Evolutionary conservation across 768 basidiomycete species (phyloP), one percentile per base, ranked within the genome.

Genomic region (Collybiopsis confluens): DNA sequence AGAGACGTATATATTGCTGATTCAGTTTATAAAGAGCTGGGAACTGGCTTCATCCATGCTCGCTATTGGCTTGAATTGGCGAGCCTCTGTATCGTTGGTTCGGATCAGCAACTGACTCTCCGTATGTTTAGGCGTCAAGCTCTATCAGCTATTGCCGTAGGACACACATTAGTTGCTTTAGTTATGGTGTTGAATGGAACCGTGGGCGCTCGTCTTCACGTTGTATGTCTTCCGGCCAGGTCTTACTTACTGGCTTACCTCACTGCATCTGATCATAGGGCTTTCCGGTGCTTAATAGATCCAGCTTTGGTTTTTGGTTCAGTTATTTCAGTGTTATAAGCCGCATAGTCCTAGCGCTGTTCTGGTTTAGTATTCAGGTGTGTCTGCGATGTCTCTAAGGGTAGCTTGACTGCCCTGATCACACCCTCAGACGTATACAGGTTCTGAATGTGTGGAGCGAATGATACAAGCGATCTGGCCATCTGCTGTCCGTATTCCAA

Each of bases 401-500:
- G n/a, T n/a, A n/a, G n/a, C n/a, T n/a, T n/a, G n/a, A n/a, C n/a
- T n/a, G n/a, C n/a, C n/a, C n/a, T n/a, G n/a, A n/a, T n/a, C n/a
- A n/a, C n/a, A n/a, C n/a, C n/a, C n/a, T 5, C 50, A 82, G 80
- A 72, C 78, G 11, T 83, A 67, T 56, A 77, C 73, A 9, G 83
- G 86, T 7, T 85, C 84, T n/a, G 84, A 90, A 66, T 86, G 82
- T 54, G 74, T 90, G 20, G 86, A 88, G 61, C 88, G 89, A 65
- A 89, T 88, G 86, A 70, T 90, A 15, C 88, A 86, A 64, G 89
- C 89, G 1, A 88, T 92, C 26, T 91, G 90, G 89, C 90, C 90
- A 0, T 83, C 83, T 1, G 74, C 81, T 37, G 78, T 78, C 13
- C 76, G 68, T 45, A 65, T 92, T 28, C 83, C 83, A 0, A 91